These are phyloP conservation scores for Tylopilus sp. DNA, from an alignment of 768 basidiomycete species.

Conservation along the genomic window DNA sequence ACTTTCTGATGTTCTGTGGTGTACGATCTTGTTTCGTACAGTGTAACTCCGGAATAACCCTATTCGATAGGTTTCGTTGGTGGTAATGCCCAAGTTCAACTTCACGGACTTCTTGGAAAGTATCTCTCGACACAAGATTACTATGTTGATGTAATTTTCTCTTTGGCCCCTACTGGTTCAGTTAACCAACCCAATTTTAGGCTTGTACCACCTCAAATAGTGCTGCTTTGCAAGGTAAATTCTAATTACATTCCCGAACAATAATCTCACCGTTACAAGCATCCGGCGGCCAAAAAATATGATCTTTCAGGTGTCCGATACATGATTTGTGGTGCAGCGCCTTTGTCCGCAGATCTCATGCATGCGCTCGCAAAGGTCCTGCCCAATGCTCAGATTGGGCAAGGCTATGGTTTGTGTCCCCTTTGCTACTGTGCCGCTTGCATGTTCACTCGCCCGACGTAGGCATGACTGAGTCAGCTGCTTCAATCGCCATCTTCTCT, in stretches of 20 bases:
- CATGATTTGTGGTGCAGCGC: conserved; percentile 60
- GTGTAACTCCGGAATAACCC: background rate
- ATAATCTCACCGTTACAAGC: conserved; percentile 30
- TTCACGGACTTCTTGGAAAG: conserved; percentile 60
- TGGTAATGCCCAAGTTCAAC: conserved; percentile 61
- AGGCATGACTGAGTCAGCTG: conserved; percentile 69
- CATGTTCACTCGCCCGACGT: background rate
- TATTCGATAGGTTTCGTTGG: conserved; percentile 46
- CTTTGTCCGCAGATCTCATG: conserved; percentile 56
- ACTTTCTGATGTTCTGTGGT: conserved; percentile 51
- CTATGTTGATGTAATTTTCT: conserved; percentile 47
- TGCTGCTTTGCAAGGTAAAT: conserved; percentile 61
- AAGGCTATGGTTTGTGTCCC: conserved; percentile 51
- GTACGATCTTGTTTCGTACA: conserved; percentile 29
- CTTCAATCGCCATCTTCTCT: conserved; percentile 48
- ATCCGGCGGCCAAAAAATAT: conserved; percentile 47
- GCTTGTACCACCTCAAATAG: conserved; percentile 63
- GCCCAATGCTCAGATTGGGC: conserved; percentile 60
- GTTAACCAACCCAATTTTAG: conserved; percentile 28
- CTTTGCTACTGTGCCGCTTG: background rate
- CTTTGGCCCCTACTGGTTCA: background rate
- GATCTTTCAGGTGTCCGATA: conserved; percentile 52
- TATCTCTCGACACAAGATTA: conserved; percentile 55
- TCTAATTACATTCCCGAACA: background rate
- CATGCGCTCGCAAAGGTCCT: conserved; percentile 41